Evolutionary conservation across 2,329 filamentous ascomycete species (phyloP).

Genomic region (Pseudocercospora vitis): DNA sequence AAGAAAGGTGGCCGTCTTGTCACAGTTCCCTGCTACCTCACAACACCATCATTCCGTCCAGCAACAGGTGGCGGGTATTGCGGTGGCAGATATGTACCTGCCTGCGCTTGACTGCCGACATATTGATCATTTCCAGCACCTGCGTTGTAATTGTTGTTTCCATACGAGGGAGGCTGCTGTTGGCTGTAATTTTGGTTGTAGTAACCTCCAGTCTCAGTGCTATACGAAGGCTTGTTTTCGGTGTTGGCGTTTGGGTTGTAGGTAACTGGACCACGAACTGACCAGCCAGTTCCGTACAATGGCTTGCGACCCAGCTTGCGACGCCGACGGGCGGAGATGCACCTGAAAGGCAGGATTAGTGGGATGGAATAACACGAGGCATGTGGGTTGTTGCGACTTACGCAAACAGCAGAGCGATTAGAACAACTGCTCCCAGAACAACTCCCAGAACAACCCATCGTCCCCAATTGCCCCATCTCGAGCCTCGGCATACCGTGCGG

Average conservation of each 20-base stretch:
- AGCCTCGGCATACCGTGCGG: not conserved
- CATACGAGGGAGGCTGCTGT: conserved; percentile 9
- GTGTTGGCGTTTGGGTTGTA: conserved; percentile 15
- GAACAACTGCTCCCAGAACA: conserved; percentile 15
- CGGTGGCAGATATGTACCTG: conserved; percentile 19
- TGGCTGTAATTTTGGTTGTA: conserved; percentile 8
- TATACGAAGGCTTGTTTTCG: not conserved
- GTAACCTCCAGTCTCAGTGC: conserved; percentile 9
- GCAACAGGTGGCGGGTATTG: conserved; percentile 18
- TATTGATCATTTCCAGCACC: not conserved
- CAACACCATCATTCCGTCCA: conserved; percentile 7
- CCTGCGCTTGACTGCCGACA: not conserved
- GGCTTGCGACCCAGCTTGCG: conserved; percentile 21
- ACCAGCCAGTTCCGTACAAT: conserved; percentile 23
- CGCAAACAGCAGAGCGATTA: conserved; percentile 20
- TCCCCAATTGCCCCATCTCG: conserved; percentile 20
- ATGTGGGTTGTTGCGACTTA: conserved; percentile 10
- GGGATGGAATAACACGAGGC: not conserved
- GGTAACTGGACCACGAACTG: conserved; percentile 11
- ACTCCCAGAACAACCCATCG: conserved; percentile 23
- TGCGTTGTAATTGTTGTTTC: not conserved
- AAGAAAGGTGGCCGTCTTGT: not conserved
- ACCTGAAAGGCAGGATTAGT: not conserved
- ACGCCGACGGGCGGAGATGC: conserved; percentile 18
- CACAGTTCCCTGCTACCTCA: conserved; percentile 6